A percentile compares a stretch with the other conserved stretches of the same genome.
phyloP scores from a whole-genome alignment of 768 basidiomycete genomes.

The Collybiopsis confluens region DNA sequence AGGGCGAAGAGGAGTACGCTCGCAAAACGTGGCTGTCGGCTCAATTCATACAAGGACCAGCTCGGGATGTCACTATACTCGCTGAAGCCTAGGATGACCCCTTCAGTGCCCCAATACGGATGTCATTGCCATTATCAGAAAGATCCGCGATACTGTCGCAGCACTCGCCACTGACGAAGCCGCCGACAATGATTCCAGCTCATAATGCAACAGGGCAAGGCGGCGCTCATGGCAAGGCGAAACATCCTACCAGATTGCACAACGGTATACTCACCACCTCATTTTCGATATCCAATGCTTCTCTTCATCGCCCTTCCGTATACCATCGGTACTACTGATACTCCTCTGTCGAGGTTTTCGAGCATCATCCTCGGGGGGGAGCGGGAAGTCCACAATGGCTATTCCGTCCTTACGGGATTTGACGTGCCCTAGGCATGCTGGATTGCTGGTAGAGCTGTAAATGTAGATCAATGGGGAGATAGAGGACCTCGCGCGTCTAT shows the following conservation, averaged over 20 bases:
- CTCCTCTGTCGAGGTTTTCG: conserved; percentile 61
- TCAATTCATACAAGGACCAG: conserved; percentile 21
- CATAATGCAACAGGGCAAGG: conserved; percentile 63
- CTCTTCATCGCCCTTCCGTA: conserved; percentile 68
- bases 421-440: conserved; percentile 77
- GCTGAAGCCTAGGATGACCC: conserved; percentile 42
- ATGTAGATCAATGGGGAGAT: conserved; percentile 56
- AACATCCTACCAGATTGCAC: conserved; percentile 71
- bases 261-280: conserved; percentile 79
- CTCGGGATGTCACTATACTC: conserved; percentile 9
- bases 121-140: conserved; percentile 71
- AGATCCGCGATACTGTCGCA: conserved; percentile 71
- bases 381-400: conserved; percentile 80
- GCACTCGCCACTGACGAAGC: conserved; percentile 64
- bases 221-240: conserved; percentile 66
- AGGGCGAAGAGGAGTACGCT: conserved; percentile 59
- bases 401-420: conserved; percentile 78
- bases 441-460: conserved; percentile 57
- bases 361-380: conserved; percentile 47
- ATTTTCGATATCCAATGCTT: conserved; percentile 72
- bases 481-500: conserved; percentile 60
- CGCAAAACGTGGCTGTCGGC: conserved; percentile 33
- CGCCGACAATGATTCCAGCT: conserved; percentile 54
- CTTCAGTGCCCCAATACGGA: conserved; percentile 86
- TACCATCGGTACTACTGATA: conserved; percentile 56